Evolutionary conservation across 108 stramenopile genomes (phyloP).

Genomic region (Nitzschia sp.): DNA sequence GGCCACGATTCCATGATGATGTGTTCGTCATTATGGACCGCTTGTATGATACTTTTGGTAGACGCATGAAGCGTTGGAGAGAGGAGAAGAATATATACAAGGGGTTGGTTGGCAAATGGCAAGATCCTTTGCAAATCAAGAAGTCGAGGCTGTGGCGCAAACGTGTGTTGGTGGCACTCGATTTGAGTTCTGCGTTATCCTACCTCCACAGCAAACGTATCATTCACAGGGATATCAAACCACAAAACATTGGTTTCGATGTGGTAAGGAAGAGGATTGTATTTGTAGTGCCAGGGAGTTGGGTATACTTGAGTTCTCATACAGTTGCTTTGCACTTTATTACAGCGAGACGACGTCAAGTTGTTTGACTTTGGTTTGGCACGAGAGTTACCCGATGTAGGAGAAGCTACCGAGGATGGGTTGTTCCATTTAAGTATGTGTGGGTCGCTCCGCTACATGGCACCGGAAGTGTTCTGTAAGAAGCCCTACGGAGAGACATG

Average conservation of each 20-base stretch:
- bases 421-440: neutral
- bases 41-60: constrained; percentile 60
- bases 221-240: constrained; percentile 31
- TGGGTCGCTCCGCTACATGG: constrained; percentile 17
- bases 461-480: constrained; percentile 57
- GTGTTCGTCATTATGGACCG: constrained; percentile 58
- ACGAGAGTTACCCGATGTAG: constrained; percentile 9
- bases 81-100: too few relatives aligned
- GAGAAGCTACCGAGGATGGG: neutral
- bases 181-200: constrained; percentile 15
- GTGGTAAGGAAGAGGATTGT: constrained; percentile 4
- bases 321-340: neutral
- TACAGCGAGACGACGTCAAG: constrained; percentile 19
- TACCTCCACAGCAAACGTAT: constrained; percentile 17
- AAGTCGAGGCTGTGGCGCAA: neutral
- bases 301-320: too few relatives aligned
- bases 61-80: constrained; percentile 45
- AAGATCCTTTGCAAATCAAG: neutral
- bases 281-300: neutral
- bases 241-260: constrained; percentile 36
- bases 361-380: constrained; percentile 35
- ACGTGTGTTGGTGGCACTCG: constrained; percentile 1
- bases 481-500: constrained; percentile 73
- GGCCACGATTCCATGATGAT: constrained; percentile 21
- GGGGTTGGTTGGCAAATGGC: neutral